Conservation (phyloP, 306 rosid species). For the apple (Malus domestica) region DNA sequence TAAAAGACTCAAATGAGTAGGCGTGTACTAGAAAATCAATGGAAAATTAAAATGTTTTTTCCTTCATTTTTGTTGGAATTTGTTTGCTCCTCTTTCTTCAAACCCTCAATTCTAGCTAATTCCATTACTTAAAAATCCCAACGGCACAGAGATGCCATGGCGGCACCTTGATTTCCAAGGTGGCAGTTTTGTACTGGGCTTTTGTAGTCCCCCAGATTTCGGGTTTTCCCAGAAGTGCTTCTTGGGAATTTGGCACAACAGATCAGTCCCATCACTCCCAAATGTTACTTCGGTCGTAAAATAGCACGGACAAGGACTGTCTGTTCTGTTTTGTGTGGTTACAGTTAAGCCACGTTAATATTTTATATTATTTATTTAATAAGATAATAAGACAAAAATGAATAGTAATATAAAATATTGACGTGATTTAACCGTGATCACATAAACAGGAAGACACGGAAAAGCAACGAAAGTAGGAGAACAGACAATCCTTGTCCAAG, state of each 20-base stretch:
- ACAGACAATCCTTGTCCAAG: no score
- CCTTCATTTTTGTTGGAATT: not conserved
- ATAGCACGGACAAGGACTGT: not conserved
- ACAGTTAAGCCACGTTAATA: no score
- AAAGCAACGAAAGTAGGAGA: no score
- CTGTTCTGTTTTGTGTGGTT: no score
- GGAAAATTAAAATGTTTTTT: not conserved
- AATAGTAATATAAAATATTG: no score
- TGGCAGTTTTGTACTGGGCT: no score
- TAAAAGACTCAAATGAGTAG: not conserved
- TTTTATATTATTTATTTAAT: no score
- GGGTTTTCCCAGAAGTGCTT: not conserved
- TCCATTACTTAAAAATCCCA: not conserved
- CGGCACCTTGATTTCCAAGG: no score
- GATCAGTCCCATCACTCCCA: not conserved
- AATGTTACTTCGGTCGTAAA: not conserved
- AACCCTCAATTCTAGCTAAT: constrained; percentile 1
- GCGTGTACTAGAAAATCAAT: not conserved
- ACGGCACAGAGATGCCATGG: no score
- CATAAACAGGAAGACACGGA: no score
- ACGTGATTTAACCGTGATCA: no score
- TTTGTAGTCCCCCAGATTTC: not conserved
- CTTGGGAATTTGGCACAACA: not conserved
- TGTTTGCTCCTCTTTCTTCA: not conserved
- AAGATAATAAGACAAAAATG: no score